Conservation (phyloP, 371 early-diverging fungal species). For the Mortierella polycephala region DNA sequence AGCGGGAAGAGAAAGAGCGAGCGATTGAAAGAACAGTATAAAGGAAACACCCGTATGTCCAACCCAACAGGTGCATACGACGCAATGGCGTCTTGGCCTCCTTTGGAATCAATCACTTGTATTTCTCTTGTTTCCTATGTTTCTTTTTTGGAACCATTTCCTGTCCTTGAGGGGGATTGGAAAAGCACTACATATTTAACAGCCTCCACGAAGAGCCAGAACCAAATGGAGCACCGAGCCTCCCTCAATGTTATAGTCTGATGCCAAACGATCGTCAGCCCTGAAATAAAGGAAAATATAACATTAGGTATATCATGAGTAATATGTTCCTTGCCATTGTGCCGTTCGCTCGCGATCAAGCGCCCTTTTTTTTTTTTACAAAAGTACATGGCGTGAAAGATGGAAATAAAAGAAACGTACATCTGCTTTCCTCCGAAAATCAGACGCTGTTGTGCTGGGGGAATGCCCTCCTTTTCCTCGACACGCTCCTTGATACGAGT, state of each 20-base stretch:
- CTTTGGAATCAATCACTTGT: not conserved
- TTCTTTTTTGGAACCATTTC: not conserved
- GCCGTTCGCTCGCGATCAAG: too few species aligned
- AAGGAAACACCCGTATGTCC: too few species aligned
- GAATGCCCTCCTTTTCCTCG: constrained; percentile 98
- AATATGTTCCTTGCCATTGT: too few species aligned
- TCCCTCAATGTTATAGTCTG: constrained; percentile 83
- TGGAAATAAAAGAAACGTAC: constrained; percentile 55
- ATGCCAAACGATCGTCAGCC: constrained; percentile 88
- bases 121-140: not conserved
- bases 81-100: too few species aligned
- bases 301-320: not conserved
- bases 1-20: too few species aligned
- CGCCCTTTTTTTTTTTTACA: too few species aligned
- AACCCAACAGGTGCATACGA: too few species aligned
- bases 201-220: constrained; percentile 97
- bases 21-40: not conserved
- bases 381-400: too few species aligned
- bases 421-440: constrained; percentile 97
- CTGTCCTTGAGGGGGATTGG: too few species aligned
- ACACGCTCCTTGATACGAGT: constrained; percentile 93
- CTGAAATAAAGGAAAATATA: constrained; percentile 55
- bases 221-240: constrained; percentile 98
- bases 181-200: constrained; percentile 16
- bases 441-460: constrained; percentile 94